These are phyloP conservation scores for Entamoeba moshkovskii DNA, from an alignment of 208 protist genomes.

Conservation along the genomic window DNA sequence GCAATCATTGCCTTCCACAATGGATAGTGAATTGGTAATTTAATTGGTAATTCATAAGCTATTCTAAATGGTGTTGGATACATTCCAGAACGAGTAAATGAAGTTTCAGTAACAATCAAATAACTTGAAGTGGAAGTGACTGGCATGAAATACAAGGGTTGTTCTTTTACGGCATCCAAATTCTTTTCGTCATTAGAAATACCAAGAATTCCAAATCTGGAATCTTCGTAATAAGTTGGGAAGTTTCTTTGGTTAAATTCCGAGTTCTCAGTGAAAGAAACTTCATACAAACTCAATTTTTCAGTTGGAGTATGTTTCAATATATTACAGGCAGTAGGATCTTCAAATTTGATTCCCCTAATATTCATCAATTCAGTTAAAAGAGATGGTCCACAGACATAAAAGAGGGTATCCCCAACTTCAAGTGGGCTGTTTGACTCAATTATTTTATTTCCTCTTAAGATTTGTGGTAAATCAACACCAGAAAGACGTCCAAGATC, in stretches of 20 bases:
- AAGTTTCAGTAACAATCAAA: neutral
- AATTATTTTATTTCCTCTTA: slow-evolving; percentile 2
- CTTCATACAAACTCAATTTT: neutral
- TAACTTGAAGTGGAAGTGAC: neutral
- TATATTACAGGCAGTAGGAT: neutral
- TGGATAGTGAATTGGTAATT: neutral
- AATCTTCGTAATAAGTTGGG: neutral
- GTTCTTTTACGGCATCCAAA: neutral
- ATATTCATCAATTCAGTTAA: neutral
- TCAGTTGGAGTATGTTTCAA: neutral
- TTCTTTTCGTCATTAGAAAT: neutral
- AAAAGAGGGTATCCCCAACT: neutral
- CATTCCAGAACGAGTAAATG: neutral
- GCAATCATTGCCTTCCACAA: neutral
- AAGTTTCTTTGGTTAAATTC: neutral
- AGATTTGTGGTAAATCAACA: neutral
- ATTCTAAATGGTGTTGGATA: neutral
- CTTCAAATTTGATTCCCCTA: neutral
- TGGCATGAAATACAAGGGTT: neutral
- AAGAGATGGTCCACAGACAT: neutral
- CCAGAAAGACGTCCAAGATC: neutral
- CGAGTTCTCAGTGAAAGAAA: neutral
- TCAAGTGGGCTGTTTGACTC: neutral
- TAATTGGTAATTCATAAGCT: neutral
- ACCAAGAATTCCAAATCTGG: neutral